Evolutionary conservation across 2,329 filamentous ascomycete species (phyloP), one percentile per base, ranked within the genome.

Genomic region (Daldinia sp.): DNA sequence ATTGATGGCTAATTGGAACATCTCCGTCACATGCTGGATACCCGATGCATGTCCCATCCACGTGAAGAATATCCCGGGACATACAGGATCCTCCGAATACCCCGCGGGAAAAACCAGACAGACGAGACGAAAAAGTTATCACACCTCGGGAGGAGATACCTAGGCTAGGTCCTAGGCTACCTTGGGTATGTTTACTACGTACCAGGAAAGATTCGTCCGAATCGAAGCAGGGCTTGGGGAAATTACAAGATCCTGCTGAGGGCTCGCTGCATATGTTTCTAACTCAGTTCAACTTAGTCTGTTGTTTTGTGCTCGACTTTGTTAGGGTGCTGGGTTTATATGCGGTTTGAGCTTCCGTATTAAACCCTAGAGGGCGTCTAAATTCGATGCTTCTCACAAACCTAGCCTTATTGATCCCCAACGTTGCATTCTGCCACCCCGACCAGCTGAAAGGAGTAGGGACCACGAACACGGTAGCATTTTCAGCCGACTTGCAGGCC

Each of bases 231-330:
- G 39, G 21, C 39, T n/a, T 27, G n/a, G 39, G 39, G 13, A 45
- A 45, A 25, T 45, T 25, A 45, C 6, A 45, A 45, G 13, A 45
- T 45, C 39, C 21, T 45, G 39, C 21, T 4, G 21, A 45, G 39
- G 21, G 9, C 39, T 27, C 15, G 13, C 15, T 45, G 13, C 39
- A 45, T 15, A 45, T 5, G 39, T 45, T n/a, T n/a, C 39, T 45
- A 45, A 45, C 39, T 27, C 10, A 25, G 21, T 45, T 45, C 39
- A 45, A 45, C 39, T 45, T 45, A 27, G 39, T n/a, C 39, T 45
- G 10, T 13, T 27, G 21, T 27, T 45, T n/a, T 27, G 13, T 25
- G 21, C 19, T 41, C 4, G 19, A 13, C 19, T 13, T 41, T 11
- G 9, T 21, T 43, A 25, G 15, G 21, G 15, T 15, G 11, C n/a